Conservation (phyloP, 1,284 basidiomycete genomes). For the Pseudozyma hubeiensis region DNA sequence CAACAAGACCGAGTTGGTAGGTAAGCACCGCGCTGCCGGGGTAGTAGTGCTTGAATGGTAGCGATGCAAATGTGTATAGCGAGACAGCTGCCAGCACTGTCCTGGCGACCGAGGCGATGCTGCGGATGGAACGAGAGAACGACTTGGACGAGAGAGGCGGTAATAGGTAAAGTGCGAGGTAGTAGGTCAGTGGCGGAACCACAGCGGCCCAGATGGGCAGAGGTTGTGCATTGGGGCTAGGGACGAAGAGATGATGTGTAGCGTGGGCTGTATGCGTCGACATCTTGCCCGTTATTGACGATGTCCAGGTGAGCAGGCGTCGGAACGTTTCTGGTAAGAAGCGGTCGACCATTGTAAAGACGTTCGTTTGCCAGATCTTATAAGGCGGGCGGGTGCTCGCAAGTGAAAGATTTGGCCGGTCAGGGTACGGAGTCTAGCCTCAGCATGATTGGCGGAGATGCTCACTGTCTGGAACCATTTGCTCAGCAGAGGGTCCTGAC, state of each 20-base stretch:
- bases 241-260: constrained; percentile 37
- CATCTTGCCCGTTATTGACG: constrained; percentile 16
- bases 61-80: constrained; percentile 34
- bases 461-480: not conserved
- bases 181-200: constrained; percentile 51
- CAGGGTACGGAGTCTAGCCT: not conserved
- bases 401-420: constrained; percentile 7
- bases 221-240: constrained; percentile 17
- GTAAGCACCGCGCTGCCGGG: constrained; percentile 48
- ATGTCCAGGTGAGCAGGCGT: constrained; percentile 10
- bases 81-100: constrained; percentile 27
- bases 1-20: constrained; percentile 53
- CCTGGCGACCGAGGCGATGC: constrained; percentile 4
- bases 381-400: not conserved
- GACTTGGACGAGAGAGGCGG: constrained; percentile 36
- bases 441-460: constrained; percentile 5
- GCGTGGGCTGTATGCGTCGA: constrained; percentile 22
- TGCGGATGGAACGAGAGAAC: constrained; percentile 12
- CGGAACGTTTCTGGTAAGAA: constrained; percentile 8
- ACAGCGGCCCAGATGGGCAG: constrained; percentile 44
- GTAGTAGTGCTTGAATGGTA: constrained; percentile 47
- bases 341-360: constrained; percentile 6
- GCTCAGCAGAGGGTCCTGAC: constrained; percentile 5
- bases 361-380: not conserved
- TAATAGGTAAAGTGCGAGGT: constrained; percentile 38